Evolutionary conservation across 2,329 filamentous ascomycete species (phyloP), one percentile per base, ranked within the genome.

Genomic region (Scedosporium aurantiacum): DNA sequence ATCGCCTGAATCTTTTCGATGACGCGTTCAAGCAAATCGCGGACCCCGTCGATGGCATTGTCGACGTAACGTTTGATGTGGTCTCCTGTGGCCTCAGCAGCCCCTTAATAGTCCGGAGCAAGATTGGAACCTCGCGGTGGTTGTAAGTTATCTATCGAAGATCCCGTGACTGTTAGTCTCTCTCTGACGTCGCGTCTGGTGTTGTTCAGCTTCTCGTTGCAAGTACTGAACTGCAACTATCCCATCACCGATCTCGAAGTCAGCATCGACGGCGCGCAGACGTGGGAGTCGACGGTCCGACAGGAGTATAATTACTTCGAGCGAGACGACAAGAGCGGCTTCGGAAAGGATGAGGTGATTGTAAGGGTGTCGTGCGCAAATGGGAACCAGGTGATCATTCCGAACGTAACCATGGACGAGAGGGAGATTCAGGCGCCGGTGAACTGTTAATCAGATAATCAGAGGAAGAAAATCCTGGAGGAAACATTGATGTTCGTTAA

Each of bases 311-410:
- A 67, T 60, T 67, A 62, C 63, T 67, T 66, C 60, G 65, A 67
- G 63, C 63, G 58, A 50, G 63, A 63, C 10, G 61, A 64, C 4
- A 63, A 63, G 40, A 64, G 61, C n/a, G 66, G 66, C 10, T 67
- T 65, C 55, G 60, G 52, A 7, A 61, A 62, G 25, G 65, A 67
- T 28, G 59, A 40, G 5, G 64, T 67, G 8, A 63, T 59, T 18
- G 61, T 67, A 2, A 61, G 65, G 14, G 58, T 67, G 8, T 65
- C 62, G 5, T 67, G 65, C 58, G 65, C 66, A 32, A 67, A 67
- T 58, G 65, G 65, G n/a, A 62, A 63, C 41, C 62, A 63, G 52
- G 64, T 67, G 3, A 60, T 66, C 3, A 43, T 66, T 12, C 66
- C 62, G 5, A 63, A 66, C 4, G 63, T 67, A 10, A 64, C 59